These are phyloP conservation scores for Lactarius sp. DNA, from an alignment of 768 basidiomycete species.

Conservation along the genomic window DNA sequence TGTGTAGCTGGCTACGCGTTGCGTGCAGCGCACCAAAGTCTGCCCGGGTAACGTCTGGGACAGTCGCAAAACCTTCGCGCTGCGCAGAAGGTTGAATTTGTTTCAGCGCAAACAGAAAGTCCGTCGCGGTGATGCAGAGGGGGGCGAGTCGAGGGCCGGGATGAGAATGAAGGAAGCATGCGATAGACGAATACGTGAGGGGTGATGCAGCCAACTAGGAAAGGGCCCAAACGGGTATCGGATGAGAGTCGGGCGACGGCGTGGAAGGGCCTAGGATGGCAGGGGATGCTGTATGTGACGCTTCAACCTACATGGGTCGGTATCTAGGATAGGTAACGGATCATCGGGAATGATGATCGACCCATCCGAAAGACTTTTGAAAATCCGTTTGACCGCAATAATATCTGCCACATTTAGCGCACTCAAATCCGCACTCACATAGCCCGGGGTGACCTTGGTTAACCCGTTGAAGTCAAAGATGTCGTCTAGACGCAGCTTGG, in stretches of 20 bases:
- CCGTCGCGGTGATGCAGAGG: conserved; percentile 52
- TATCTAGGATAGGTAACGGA: conserved; percentile 26
- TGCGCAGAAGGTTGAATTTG: conserved; percentile 20
- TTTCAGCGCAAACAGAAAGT: conserved; percentile 75
- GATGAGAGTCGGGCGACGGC: conserved; percentile 13
- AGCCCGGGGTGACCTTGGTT: conserved; percentile 63
- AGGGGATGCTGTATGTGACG: background rate
- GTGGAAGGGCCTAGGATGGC: conserved; percentile 2
- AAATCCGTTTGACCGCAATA: conserved; percentile 94
- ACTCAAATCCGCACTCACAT: conserved; percentile 64
- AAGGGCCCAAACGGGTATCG: conserved; percentile 32
- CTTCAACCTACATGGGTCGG: no score
- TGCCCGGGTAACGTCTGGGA: conserved; percentile 90
- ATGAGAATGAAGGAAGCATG: conserved; percentile 84
- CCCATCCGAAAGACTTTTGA: no score
- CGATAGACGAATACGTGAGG: conserved; percentile 55
- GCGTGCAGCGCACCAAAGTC: conserved; percentile 90
- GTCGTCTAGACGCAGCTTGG: conserved; percentile 81
- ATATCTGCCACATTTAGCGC: conserved; percentile 92
- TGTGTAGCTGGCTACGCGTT: conserved; percentile 87
- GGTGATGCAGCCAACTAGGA: conserved; percentile 38
- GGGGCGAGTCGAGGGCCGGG: conserved; percentile 65
- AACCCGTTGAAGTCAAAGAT: conserved; percentile 82
- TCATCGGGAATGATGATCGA: conserved; percentile 50
- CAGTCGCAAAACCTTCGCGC: no score